Conservation (phyloP, 345 rosid species). For the Arabidopsis arenosa region DNA sequence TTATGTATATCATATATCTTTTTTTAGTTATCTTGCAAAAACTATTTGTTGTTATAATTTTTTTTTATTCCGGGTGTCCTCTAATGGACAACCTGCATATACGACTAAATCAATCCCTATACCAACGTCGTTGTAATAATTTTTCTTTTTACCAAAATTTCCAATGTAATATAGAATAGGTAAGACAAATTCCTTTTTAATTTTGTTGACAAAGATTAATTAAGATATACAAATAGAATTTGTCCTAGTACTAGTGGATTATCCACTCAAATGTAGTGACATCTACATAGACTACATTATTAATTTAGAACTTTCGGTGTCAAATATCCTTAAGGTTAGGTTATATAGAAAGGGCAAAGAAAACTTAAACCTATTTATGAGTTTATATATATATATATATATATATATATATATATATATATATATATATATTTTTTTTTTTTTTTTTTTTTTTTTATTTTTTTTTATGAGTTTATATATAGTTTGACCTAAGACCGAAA, state of each 20-base stretch:
- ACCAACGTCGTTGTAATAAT: not conserved
- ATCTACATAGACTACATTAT: not conserved
- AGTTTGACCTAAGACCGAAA: slow-evolving; percentile 4
- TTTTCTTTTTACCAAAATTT: not conserved
- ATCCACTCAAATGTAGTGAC: slow-evolving; percentile 17
- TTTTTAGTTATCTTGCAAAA: not conserved
- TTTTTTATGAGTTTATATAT: not conserved
- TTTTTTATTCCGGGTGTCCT: not conserved
- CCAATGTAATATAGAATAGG: not conserved
- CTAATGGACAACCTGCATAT: not conserved
- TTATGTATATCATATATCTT: not conserved
- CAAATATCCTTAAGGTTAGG: not conserved
- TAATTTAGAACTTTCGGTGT: slow-evolving; percentile 19
- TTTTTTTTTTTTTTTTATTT: too few species aligned
- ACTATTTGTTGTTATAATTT: not conserved
- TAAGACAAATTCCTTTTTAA: not conserved
- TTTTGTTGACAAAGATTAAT: not conserved
- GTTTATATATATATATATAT: not conserved
- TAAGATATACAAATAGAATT: not conserved
- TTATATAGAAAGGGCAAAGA: not conserved
- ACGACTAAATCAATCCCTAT: not conserved
- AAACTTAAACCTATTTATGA: not conserved
- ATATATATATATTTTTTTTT: too few species aligned
- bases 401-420: too few species aligned
- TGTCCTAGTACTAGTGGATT: not conserved